Evolutionary conservation across 2,329 filamentous ascomycete species (phyloP), one percentile per base, ranked within the genome.

Genomic region (Exophiala sp.): DNA sequence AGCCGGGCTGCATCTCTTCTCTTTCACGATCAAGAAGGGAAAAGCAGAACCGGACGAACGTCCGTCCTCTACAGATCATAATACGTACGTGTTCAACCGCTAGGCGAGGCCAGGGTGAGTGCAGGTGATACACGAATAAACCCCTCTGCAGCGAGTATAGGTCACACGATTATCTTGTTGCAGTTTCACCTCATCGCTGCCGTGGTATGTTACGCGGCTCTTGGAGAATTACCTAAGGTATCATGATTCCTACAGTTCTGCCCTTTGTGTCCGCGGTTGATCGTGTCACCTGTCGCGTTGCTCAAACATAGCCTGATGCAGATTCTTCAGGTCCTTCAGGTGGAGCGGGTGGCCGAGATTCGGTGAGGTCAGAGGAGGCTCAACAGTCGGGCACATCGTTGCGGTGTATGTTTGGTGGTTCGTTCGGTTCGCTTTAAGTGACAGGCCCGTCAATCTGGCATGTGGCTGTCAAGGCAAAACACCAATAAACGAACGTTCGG

Each of bases 351-450:
- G 41, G 39, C 32, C 16, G 46, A 44, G 29, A 49, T 43, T 44
- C 41, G 46, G 44, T 49, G 46, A 48, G 34, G 45, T 41, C 21
- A 41, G 19, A 9, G 11, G 38, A 41, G 19, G 38, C 19, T 24
- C 38, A 18, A 18, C 34, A 37, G 7, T 37, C 34, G 34, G 34
- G 34, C 19, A 18, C 14, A 11, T 18, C n/a, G 34, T 13, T 34
- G 5, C 5, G 14, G 8, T 18, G 35, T n/a, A 18, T 19, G 7
- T 9, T 9, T 37, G 3, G 14, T 18, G 5, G 34, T 37, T 19
- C 18, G 34, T 37, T n/a, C n/a, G 34, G 16, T 18, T 50, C 41
- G 41, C 42, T 45, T 50, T 35, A 41, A 32, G n/a, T 50, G 47
- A 50, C 47, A 44, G 47, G n/a, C 23, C 16, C 21, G 23, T 16